phyloP scores from a whole-genome alignment of 169 alveolate genomes.

The Cryptosporidium ryanae region DNA sequence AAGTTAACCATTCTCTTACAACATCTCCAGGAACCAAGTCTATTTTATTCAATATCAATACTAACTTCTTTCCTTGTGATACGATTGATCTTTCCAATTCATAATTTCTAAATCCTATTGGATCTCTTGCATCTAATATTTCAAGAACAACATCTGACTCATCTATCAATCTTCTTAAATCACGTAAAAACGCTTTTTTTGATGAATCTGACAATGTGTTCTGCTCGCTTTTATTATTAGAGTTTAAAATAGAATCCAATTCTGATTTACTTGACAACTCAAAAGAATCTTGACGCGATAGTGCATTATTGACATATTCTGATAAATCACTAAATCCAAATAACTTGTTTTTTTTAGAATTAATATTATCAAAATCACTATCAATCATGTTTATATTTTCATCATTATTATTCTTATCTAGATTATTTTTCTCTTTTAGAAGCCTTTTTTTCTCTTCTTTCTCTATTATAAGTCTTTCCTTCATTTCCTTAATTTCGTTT shows the following conservation, averaged over 20 bases:
- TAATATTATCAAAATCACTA: conserved; percentile 4
- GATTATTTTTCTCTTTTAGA: conserved; percentile 77
- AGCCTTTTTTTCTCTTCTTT: conserved; percentile 78
- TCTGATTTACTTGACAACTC: conserved; percentile 76
- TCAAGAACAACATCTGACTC: conserved; percentile 89
- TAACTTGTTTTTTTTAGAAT: background rate
- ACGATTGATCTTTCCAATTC: conserved; percentile 88
- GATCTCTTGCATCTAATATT: conserved; percentile 94
- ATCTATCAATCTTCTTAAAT: conserved; percentile 85
- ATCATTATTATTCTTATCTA: conserved; percentile 71
- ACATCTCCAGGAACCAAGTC: conserved; percentile 92
- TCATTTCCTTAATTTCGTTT: conserved; percentile 77
- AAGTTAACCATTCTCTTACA: conserved; percentile 78
- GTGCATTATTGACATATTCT: conserved; percentile 31
- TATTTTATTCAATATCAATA: conserved; percentile 91
- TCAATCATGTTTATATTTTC: conserved; percentile 53
- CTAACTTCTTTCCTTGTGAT: conserved; percentile 87
- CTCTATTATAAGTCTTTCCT: conserved; percentile 71
- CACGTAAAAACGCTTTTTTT: conserved; percentile 82
- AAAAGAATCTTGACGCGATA: conserved; percentile 31
- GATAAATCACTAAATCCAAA: background rate
- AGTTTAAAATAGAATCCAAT: conserved; percentile 44
- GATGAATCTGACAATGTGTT: conserved; percentile 75
- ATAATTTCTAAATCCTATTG: conserved; percentile 88
- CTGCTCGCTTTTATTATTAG: background rate